A percentile compares a stretch with the other conserved stretches of the same genome.
phyloP scores from a whole-genome alignment of 106 monocot genomes.

The Vanilla planifolia region DNA sequence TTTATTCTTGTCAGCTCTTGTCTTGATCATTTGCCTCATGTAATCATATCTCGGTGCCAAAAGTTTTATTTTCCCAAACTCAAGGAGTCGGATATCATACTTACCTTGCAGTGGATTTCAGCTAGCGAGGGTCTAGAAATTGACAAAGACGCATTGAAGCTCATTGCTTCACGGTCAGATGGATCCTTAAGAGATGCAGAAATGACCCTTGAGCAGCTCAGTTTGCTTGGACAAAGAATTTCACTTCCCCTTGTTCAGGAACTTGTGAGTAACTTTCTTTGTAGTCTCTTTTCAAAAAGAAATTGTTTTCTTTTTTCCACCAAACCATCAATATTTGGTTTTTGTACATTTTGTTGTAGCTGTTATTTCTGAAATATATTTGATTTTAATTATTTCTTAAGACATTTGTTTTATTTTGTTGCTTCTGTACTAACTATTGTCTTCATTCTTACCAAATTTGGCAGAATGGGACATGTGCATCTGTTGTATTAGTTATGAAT shows the following conservation, averaged over 20 bases:
- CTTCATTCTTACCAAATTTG: background rate
- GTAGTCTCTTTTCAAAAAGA: background rate
- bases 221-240: conserved; percentile 86
- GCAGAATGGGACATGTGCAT: background rate
- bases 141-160: conserved; percentile 71
- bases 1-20: conserved; percentile 62
- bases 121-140: conserved; percentile 69
- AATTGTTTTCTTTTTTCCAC: background rate
- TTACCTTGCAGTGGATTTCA: conserved; percentile 58
- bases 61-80: conserved; percentile 94
- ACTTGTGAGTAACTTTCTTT: conserved; percentile 57
- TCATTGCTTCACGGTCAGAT: conserved; percentile 82
- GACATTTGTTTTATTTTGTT: too few relatives aligned
- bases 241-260: conserved; percentile 84
- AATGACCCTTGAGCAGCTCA: conserved; percentile 93
- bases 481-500: too few relatives aligned
- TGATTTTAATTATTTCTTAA: background rate
- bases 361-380: background rate
- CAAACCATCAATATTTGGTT: background rate
- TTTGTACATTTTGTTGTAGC: background rate
- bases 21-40: conserved; percentile 75
- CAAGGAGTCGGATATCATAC: conserved; percentile 72
- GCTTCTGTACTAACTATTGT: too few relatives aligned
- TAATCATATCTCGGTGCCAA: conserved; percentile 81
- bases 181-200: conserved; percentile 95